Conservation (phyloP, 495 filamentous ascomycete species). For the Penicillium ochrochloron region DNA sequence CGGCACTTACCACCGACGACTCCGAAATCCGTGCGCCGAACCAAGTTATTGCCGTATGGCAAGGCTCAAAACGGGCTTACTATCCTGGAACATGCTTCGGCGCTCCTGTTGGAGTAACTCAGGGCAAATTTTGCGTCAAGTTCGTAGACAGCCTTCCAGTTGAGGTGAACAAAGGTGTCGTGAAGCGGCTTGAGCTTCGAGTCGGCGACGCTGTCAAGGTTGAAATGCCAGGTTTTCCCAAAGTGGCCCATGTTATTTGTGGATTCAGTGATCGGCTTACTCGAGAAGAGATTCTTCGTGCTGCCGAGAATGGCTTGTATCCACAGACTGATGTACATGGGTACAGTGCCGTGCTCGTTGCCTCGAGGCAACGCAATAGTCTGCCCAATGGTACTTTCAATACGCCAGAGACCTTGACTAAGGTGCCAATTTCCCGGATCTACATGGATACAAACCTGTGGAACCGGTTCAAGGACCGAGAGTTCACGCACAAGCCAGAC, state of each 20-base stretch:
- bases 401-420: conserved; percentile 40
- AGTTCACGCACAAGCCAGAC: conserved; percentile 37
- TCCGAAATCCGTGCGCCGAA: conserved; percentile 40
- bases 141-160: conserved; percentile 52
- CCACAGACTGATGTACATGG: conserved; percentile 55
- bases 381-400: conserved; percentile 40
- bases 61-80: conserved; percentile 52
- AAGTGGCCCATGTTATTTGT: conserved; percentile 50
- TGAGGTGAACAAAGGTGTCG: conserved; percentile 46
- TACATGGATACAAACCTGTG: conserved; percentile 57
- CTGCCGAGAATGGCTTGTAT: conserved; percentile 30
- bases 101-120: conserved; percentile 41
- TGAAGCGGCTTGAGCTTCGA: conserved; percentile 54
- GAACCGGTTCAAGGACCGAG: conserved; percentile 53
- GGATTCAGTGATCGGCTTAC: conserved; percentile 49
- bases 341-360: conserved; percentile 45
- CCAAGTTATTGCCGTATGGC: conserved; percentile 57
- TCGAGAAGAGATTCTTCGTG: conserved; percentile 37
- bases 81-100: conserved; percentile 57
- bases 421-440: conserved; percentile 50
- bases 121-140: conserved; percentile 48
- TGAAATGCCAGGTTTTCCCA: conserved; percentile 51
- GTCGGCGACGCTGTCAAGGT: conserved; percentile 58
- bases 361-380: conserved; percentile 53
- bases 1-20: conserved; percentile 11